Evolutionary conservation across 192 early-diverging fungal species (phyloP), one percentile per base, ranked within the genome.

Genomic region (Neocallimastix lanati): DNA sequence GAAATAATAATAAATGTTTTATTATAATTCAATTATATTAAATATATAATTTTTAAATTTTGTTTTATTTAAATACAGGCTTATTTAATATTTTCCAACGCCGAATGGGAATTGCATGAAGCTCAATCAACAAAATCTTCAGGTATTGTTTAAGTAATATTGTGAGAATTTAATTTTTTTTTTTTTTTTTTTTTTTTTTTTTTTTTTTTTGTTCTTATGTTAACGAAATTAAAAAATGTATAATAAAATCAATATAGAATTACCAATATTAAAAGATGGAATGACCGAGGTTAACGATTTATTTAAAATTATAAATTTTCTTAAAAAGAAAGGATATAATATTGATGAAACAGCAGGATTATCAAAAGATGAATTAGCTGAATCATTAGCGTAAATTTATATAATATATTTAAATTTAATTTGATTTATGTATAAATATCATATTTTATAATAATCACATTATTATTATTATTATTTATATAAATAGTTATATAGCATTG

Each of bases 401-500:
- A n/a, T n/a, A n/a, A n/a, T n/a, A n/a, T n/a, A n/a, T n/a, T n/a
- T n/a, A n/a, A n/a, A n/a, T n/a, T n/a, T n/a, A n/a, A n/a, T n/a
- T n/a, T n/a, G n/a, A n/a, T n/a, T n/a, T n/a, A n/a, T n/a, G n/a
- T n/a, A n/a, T n/a, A n/a, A n/a, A n/a, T n/a, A n/a, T n/a, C n/a
- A n/a, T n/a, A n/a, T n/a, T n/a, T 28, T 29, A 16, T 29, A 76
- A 80, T 76, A 76, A 15, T 29, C 7, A 13, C 29, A 79, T 12
- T 36, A 6, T 21, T 28, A 29, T 79, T 36, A 13, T 58, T 35
- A 4, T 25, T 35, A 28, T 78, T 77, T 21, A 67, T 82, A 18
- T 77, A 28, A 9, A 28, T 28, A 92, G 91, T 76, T 93, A 89
- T 81, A 88, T 87, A 13, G 83, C 88, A n/a, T 82, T 96, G 77